Evolutionary conservation across 2,329 filamentous ascomycete species (phyloP).

Genomic region (Hypoxylon sp.): DNA sequence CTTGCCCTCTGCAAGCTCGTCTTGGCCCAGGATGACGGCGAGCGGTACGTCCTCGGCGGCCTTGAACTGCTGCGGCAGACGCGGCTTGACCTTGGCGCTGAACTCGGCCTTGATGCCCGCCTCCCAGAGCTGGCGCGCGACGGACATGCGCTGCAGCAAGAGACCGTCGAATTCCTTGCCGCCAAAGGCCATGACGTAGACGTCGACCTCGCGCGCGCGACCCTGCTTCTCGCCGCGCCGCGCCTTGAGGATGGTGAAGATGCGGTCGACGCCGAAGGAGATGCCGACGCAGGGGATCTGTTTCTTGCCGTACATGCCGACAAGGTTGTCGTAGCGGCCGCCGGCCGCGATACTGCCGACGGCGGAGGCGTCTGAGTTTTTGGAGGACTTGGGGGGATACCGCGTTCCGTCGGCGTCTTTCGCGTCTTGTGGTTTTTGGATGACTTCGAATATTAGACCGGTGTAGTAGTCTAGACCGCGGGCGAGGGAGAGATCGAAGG

Average conservation of each 20-base stretch:
- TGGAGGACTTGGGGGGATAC: constrained; percentile 33
- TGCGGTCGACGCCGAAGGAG: constrained; percentile 95
- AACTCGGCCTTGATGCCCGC: constrained; percentile 79
- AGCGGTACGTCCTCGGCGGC: constrained; percentile 79
- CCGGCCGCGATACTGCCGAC: constrained; percentile 82
- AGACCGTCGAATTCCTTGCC: constrained; percentile 80
- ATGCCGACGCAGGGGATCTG: constrained; percentile 93
- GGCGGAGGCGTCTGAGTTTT: constrained; percentile 56
- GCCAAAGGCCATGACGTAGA: constrained; percentile 83
- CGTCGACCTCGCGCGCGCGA: constrained; percentile 73
- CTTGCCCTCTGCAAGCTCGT: constrained; percentile 76
- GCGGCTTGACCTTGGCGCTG: constrained; percentile 79
- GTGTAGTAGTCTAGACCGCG: constrained; percentile 96
- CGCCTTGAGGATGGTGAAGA: constrained; percentile 92
- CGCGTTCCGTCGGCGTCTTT: constrained; percentile 28
- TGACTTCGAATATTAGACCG: constrained; percentile 88
- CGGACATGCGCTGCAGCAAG: constrained; percentile 77
- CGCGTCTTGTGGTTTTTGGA: constrained; percentile 27
- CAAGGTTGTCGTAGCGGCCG: constrained; percentile 91
- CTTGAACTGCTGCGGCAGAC: constrained; percentile 78
- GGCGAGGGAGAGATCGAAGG: constrained; percentile 91
- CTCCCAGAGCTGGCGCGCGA: constrained; percentile 76
- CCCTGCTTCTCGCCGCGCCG: constrained; percentile 67
- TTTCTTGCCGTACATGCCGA: constrained; percentile 91
- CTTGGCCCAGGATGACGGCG: constrained; percentile 78